phyloP scores from a whole-genome alignment of 2,329 filamentous ascomycete species.

The Xylaria sp. region DNA sequence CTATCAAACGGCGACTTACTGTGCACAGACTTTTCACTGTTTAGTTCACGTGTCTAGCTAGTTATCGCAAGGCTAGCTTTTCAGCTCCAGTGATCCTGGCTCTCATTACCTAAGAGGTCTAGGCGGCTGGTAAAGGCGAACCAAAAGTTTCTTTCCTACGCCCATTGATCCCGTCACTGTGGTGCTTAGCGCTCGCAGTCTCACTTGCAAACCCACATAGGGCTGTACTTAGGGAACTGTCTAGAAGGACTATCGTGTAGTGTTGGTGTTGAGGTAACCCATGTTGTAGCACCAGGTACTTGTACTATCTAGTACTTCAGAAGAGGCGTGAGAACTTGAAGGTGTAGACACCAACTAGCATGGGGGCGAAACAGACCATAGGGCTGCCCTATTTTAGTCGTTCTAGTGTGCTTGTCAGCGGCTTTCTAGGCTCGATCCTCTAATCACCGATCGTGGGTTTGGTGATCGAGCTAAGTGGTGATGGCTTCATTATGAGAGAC shows the following conservation, averaged over 20 bases:
- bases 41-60: background rate
- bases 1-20: background rate
- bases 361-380: constrained; percentile 27
- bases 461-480: background rate
- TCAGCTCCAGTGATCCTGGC: constrained; percentile 5
- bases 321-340: background rate
- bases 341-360: constrained; percentile 8
- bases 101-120: background rate
- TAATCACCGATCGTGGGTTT: constrained; percentile 3
- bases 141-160: background rate
- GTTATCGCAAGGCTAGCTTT: constrained; percentile 7
- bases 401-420: background rate
- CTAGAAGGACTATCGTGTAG: background rate
- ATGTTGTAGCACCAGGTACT: background rate
- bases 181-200: background rate
- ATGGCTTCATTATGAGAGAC: constrained; percentile 16
- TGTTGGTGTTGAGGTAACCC: background rate
- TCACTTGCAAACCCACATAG: constrained; percentile 5
- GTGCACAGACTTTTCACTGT: background rate
- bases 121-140: background rate
- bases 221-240: background rate
- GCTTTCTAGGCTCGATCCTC: constrained; percentile 5
- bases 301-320: background rate
- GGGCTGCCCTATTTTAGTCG: constrained; percentile 1
- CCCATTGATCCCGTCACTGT: constrained; percentile 1